Base-by-base conservation (phyloP, 106 monocot species). In the Alisma plantagoaquatica region DNA sequence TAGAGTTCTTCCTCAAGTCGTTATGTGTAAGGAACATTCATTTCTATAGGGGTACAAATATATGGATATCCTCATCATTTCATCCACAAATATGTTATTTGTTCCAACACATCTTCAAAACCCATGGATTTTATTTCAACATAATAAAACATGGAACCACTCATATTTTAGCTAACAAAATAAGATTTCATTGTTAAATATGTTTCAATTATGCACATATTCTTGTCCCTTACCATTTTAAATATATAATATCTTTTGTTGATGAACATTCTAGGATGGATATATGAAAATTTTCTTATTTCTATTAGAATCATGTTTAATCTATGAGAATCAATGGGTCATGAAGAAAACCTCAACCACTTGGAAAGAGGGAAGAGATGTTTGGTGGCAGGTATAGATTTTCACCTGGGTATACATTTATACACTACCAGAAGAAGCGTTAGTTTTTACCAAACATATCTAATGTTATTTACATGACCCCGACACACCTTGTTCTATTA, bases 341-440 rank as follows among this genome's bases (percentile, higher is more conserved):
- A 71, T 89, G 81, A 79, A 70, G 46, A 81, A 75, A 49, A 81
- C 78, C 35, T 77, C 31, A 29, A 96, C 89, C 29, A 85, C 88
- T 53, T 96, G 96, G 96, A 70, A 71, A 31, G 77, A 69, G 23
- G 78, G 70, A 54, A 80, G 96, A 67, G 96, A 96, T 68, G 33
- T 85, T 65, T 96, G 96, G 96, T 96, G 96, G 96, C 84, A 96
- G 92, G 92, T 87, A 7, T 10, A 38, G 35, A 6, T 38, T 38
- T 38, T 38, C 35, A 38, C 35, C 14, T 38, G 35, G 14, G 14
- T 14, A 38, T 38, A 38, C 6, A 7, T 38, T 38, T 38, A 6
- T 38, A 38, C 6, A 6, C 14, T 38, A 6, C 14, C 16, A 49
- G 11, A 49, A 23, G 11, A 23, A 4, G 16, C 21, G 35, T 38